Base-by-base conservation (phyloP, 1,139 yeast genomes). In the Ogataea hybrid region DNA sequence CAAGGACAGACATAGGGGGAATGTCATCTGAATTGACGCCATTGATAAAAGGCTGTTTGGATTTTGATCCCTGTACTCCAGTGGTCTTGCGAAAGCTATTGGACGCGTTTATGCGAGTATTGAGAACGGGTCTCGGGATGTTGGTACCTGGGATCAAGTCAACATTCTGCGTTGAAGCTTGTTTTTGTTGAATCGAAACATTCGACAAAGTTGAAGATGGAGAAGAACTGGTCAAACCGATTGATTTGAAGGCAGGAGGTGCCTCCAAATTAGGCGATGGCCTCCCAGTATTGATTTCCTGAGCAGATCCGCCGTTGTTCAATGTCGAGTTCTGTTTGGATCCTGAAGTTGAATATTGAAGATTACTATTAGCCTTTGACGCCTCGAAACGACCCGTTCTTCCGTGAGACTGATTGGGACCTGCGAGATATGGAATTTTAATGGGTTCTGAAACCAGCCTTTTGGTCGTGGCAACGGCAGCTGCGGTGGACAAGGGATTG, bases 1-100 rank as follows among this genome's bases (percentile, higher is more conserved):
- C 96, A 3, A 81, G 58, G 14, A 77, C 68, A 0, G 81, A 70
- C 58, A 77, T 63, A 2, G 86, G 80, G 1, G 81, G 70, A 2
- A 76, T 70, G n/a, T 75, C 77, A 11, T 32, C 12, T n/a, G 39
- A 28, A 43, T 35, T 40, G 18, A 27, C 28, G 9, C 27, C 32
- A 1, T 42, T 12, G 8, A 44, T 31, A n/a, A n/a, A n/a, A n/a
- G n/a, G n/a, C n/a, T n/a, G n/a, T n/a, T n/a, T n/a, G n/a, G n/a
- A n/a, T n/a, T n/a, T n/a, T n/a, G n/a, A n/a, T n/a, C n/a, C n/a
- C n/a, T n/a, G n/a, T n/a, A n/a, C n/a, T n/a, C n/a, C n/a, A n/a
- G n/a, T n/a, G n/a, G n/a, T n/a, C n/a, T n/a, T n/a, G n/a, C n/a
- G n/a, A n/a, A n/a, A n/a, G n/a, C n/a, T n/a, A n/a, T n/a, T n/a